A percentile compares a stretch with the other conserved stretches of the same genome.
Evolutionary conservation across 139 green algal species (phyloP).

Genomic region (Chlamydomonas eustigma): DNA sequence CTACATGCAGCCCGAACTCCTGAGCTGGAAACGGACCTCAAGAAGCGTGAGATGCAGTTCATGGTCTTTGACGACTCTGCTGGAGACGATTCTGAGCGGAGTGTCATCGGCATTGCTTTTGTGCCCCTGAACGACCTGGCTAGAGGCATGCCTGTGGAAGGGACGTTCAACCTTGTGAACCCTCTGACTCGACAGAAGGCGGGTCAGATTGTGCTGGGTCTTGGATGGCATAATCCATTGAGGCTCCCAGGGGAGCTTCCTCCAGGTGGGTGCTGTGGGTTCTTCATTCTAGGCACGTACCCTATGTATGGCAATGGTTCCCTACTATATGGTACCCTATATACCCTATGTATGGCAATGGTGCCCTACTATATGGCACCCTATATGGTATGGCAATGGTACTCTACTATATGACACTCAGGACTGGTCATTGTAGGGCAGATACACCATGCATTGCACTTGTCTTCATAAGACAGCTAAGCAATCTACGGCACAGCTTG

Average conservation of each 20-base stretch:
- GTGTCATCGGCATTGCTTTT: slow-evolving; percentile 33
- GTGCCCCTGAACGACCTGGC: slow-evolving; percentile 31
- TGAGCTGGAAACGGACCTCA: slow-evolving; percentile 31
- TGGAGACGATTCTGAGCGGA: slow-evolving; percentile 32
- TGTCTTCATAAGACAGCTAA: no score
- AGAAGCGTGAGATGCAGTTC: slow-evolving; percentile 20
- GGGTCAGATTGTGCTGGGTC: slow-evolving; percentile 29
- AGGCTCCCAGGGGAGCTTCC: slow-evolving; percentile 21
- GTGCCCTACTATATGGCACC: background rate
- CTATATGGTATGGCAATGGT: background rate
- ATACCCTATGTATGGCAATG: background rate
- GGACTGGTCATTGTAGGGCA: background rate
- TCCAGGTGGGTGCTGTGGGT: background rate
- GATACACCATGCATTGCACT: no score
- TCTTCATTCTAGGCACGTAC: background rate
- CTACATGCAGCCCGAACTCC: slow-evolving; percentile 25
- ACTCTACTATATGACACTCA: background rate
- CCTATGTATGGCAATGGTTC: background rate
- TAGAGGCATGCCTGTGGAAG: slow-evolving; percentile 36
- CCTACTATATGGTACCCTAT: background rate
- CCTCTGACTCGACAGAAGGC: slow-evolving; percentile 31
- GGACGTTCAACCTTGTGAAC: slow-evolving; percentile 36
- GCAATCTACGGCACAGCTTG: no score
- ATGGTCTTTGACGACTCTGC: slow-evolving; percentile 41
- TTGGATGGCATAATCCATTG: slow-evolving; percentile 47